These are phyloP conservation scores for Pyrenopolyporus hunteri DNA, from an alignment of 495 filamentous ascomycete genomes.

Conservation along the genomic window DNA sequence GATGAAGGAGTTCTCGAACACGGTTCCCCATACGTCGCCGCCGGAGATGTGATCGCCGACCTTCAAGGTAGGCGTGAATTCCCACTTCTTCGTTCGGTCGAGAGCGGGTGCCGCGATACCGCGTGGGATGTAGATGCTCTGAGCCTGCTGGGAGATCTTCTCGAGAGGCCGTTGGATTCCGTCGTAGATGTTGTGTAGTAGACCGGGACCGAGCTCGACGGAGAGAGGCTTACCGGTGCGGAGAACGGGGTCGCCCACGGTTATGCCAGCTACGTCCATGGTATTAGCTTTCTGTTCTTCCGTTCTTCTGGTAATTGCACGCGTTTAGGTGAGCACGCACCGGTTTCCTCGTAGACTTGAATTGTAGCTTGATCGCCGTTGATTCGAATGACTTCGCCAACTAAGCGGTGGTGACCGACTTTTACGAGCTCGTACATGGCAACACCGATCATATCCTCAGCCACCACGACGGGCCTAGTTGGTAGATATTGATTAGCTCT, in stretches of 20 bases:
- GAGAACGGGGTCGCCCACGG: constrained; percentile 89
- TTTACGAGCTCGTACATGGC: constrained; percentile 99
- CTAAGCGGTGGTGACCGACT: constrained; percentile 87
- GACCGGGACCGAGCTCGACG: constrained; percentile 93
- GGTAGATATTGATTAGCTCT: constrained; percentile 41
- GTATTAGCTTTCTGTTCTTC: constrained; percentile 10
- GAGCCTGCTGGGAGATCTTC: constrained; percentile 74
- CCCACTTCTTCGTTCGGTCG: constrained; percentile 89
- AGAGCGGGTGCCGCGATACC: constrained; percentile 89
- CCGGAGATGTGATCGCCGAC: constrained; percentile 96
- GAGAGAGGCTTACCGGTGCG: constrained; percentile 94
- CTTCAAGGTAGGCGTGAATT: constrained; percentile 88
- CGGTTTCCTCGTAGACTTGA: constrained; percentile 98
- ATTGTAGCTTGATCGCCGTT: constrained; percentile 94
- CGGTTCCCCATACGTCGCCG: constrained; percentile 90
- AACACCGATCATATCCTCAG: constrained; percentile 98
- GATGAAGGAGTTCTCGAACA: constrained; percentile 95
- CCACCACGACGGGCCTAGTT: constrained; percentile 87
- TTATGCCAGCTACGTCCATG: constrained; percentile 76
- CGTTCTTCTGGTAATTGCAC: background rate
- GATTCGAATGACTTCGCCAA: constrained; percentile 98
- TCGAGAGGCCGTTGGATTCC: constrained; percentile 95
- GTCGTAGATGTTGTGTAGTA: constrained; percentile 99
- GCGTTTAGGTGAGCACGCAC: constrained; percentile 52
- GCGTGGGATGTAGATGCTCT: constrained; percentile 96